A percentile compares a stretch with the other conserved stretches of the same genome.
Evolutionary conservation across 164 flowering plant species (phyloP).

Genomic region (Pachysandra terminalis): DNA sequence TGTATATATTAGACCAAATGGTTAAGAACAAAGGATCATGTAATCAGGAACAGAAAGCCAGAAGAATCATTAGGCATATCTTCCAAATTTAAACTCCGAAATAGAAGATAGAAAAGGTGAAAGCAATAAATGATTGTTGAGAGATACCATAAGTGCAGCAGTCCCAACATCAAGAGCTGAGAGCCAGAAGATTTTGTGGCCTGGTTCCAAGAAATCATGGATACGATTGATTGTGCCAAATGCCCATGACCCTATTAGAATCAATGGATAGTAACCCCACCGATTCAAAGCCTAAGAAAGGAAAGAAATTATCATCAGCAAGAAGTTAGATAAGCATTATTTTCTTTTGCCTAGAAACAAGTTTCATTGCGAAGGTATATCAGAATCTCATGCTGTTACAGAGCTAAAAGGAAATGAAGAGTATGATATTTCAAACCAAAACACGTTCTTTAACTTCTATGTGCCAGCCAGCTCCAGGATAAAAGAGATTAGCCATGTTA

Average conservation of each 20-base stretch:
- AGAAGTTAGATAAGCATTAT: background rate
- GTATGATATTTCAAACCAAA: no score
- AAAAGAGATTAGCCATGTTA: background rate
- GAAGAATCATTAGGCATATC: no score
- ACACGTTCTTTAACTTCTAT: no score
- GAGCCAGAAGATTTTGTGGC: conserved; percentile 87
- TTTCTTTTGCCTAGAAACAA: background rate
- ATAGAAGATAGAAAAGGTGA: background rate
- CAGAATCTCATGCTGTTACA: background rate
- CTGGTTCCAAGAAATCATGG: conserved; percentile 86
- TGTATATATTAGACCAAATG: background rate
- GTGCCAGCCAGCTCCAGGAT: no score
- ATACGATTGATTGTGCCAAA: conserved; percentile 90
- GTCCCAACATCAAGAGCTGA: conserved; percentile 89
- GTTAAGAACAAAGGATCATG: no score
- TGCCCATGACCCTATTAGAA: conserved; percentile 91
- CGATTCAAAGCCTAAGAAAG: conserved; percentile 67
- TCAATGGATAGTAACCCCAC: conserved; percentile 98
- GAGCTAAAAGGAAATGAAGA: no score
- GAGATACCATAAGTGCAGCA: conserved; percentile 85
- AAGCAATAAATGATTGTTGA: background rate
- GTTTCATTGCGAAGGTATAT: background rate
- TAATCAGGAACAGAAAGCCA: no score
- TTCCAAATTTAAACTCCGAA: background rate
- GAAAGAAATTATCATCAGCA: conserved; percentile 6